Evolutionary conservation across 1,284 basidiomycete genomes (phyloP), one percentile per base, ranked within the genome.

Genomic region (Phellinidium pouzarii): DNA sequence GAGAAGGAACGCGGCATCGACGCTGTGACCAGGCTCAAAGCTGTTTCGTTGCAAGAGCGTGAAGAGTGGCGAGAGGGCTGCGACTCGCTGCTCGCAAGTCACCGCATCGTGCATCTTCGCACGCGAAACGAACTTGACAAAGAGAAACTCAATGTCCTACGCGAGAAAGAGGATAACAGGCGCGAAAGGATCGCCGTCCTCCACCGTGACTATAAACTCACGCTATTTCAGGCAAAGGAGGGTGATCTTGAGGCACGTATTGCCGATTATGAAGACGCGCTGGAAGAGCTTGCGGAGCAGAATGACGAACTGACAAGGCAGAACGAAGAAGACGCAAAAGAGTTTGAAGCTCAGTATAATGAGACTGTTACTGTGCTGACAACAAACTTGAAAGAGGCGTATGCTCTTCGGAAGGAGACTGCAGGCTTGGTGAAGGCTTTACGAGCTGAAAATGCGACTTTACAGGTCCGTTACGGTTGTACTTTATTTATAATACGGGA

Each of bases 151-250:
- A 65, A 68, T 17, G 64, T 76, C 12, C 63, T 83, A 38, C 74
- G 74, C 47, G 75, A 79, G 63, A 74, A 73, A 64, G 78, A 80
- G 48, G 65, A 67, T 17, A 65, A 71, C 40, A 67, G 82, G 56
- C 66, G 66, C 55, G 82, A 85, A 65, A 78, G 76, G 47, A 59
- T 84, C 23, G 71, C 75, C 50, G 65, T 73, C 34, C 56, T 82
- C 40, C 79, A 81, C 60, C 70, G 82, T 52, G 85, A 89, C 56
- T 78, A 72, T 60, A 74, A 75, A 62, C 75, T 88, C 50, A 77
- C 74, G 7, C 74, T 78, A 65, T 86, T 84, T 60, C 79, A 83
- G 63, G 71, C 71, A 17, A 72, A 73, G 53, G 83, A 86, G 60
- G 67, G 69, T 5, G 80, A 82, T 58, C 65, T 85, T 40, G 79